Base-by-base conservation (phyloP, 140 eudicot species). In the Senecio squalidus region DNA sequence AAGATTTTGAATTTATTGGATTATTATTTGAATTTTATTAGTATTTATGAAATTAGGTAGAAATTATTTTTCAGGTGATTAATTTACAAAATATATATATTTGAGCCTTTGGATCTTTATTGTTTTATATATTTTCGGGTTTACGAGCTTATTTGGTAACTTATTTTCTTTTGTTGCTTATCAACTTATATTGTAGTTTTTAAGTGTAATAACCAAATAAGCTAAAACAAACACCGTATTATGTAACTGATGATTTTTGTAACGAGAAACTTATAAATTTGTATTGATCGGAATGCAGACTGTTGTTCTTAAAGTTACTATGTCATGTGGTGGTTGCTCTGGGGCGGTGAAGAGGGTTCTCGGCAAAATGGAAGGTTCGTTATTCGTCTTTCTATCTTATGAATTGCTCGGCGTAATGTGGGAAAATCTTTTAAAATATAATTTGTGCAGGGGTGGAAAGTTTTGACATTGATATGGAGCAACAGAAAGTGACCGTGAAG, bases 321-420 rank as follows among this genome's bases (percentile, higher is more conserved):
- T 91, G 98, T 74, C 98, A 44, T 91, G 98, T 77, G 88, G 87
- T 45, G 98, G 98, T 62, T 91, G 98, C 57, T 85, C 77, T 39
- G 98, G 98, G 34, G 98, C 98, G 22, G 98, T 91, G 66, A 78
- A 86, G 71, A 72, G 96, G 81, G 96, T 91, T 64, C 71, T 91
- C 28, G 92, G 86, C 61, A 91, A 86, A 75, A 82, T 91, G 98
- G 98, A 91, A 78, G 98, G 98, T 91, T 54, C 31, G 85, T 72
- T 55, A 46, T 46, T 18, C 49, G 21, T 66, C 68, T 24, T 30
- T 50, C 20, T 16, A 22, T 59, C 29, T 39, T 22, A 15, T n/a
- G 2, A 16, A 52, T 14, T 27, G 38, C 3, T 5, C 22, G 11
- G 18, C 8, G 5, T n/a, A 60, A 6, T 10, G 5, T 48, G 7